Base-by-base conservation (phyloP, 352 stramenopile genomes). In the Globisporangium carolinianum region DNA sequence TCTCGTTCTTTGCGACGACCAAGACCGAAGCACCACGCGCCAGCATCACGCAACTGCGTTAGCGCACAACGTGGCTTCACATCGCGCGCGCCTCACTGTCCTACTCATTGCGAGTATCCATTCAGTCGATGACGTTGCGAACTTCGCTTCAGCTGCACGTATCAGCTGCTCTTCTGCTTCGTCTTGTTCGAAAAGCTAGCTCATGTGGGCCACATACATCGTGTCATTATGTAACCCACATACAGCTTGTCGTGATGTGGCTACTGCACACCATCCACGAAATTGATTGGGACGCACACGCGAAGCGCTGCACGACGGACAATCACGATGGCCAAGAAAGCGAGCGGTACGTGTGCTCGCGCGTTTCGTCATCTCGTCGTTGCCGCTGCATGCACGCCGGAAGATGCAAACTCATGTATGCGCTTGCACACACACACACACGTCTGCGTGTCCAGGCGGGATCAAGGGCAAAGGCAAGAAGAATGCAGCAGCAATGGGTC, bases 311-410 rank as follows among this genome's bases (percentile, higher is more conserved):
- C 41, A 14, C 38, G 41, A n/a, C 51, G 58, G 39, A 18, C 66
- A 61, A 46, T 5, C 48, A 66, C 51, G 41, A 81, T 78, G 69
- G 69, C 53, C 42, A 89, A 91, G 69, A 83, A 75, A 52, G 46
- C 47, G 45, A 68, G 42, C 52, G 56, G 61, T 70, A 57, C 60
- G 64, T 63, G 55, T 57, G 65, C 56, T 47, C 59, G 61, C 53
- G 43, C 47, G n/a, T 46, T 15, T 11, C 15, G 8, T 43, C 41
- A n/a, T 46, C 11, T 12, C n/a, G 15, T 17, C 18, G 6, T 14
- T 52, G 38, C 35, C 10, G 10, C 5, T 41, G 18, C 17, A 35
- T 38, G 7, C 6, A 9, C 10, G 35, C n/a, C 14, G 5, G 2
- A 35, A 32, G 24, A 12, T 8, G 10, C 2, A 35, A 17, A 6